Conservation (phyloP, 192 early-diverging fungal genomes). For the Podila verticillata region DNA sequence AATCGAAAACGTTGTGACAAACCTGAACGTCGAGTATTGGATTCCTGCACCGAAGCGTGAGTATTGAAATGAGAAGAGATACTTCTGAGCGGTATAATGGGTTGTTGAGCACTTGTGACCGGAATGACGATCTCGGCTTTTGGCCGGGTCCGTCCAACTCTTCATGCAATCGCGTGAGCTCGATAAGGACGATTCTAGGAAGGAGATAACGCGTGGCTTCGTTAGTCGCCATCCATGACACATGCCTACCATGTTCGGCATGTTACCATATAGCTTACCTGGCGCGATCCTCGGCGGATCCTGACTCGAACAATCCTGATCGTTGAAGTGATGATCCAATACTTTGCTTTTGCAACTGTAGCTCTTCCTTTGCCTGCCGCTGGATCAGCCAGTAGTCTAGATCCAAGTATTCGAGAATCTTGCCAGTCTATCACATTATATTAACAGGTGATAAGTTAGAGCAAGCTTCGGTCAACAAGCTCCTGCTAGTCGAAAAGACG, state of each 20-base stretch:
- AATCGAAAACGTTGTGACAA: neutral
- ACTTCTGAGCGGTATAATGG: slow-evolving; percentile 32
- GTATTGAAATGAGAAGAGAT: slow-evolving; percentile 8
- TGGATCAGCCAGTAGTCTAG: slow-evolving; percentile 35
- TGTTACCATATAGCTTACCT: slow-evolving; percentile 7
- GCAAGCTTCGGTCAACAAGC: neutral
- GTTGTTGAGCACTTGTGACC: slow-evolving; percentile 8
- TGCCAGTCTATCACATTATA: slow-evolving; percentile 8
- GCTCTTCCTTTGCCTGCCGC: slow-evolving; percentile 45
- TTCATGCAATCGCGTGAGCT: neutral
- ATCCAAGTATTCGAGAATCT: slow-evolving; percentile 14
- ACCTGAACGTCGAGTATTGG: slow-evolving; percentile 31
- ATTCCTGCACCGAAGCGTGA: slow-evolving; percentile 16
- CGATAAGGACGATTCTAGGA: neutral
- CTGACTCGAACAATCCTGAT: slow-evolving; percentile 22
- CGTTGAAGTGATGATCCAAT: neutral
- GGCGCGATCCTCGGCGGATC: slow-evolving; percentile 31
- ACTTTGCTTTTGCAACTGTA: slow-evolving; percentile 36
- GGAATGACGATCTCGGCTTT: neutral
- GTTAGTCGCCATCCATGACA: no score
- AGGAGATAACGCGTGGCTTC: no score
- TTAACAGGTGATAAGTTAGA: neutral
- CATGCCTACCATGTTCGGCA: neutral
- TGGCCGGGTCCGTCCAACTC: neutral
- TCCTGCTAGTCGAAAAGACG: neutral